Base-by-base conservation (phyloP, 2,329 filamentous ascomycete species). In the Phialophora chinensis region DNA sequence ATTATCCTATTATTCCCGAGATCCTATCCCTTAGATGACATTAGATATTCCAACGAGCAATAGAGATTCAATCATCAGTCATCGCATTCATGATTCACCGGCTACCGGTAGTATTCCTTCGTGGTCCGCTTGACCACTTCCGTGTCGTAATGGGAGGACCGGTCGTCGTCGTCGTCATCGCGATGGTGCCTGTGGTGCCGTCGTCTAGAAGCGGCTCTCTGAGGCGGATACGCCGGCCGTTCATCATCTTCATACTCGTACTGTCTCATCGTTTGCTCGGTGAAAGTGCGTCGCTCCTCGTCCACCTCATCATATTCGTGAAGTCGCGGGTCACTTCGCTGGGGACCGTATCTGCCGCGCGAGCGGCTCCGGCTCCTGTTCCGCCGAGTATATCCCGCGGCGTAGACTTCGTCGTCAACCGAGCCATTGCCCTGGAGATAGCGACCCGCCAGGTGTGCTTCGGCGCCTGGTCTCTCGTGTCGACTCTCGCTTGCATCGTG, bases 341-440 rank as follows among this genome's bases (percentile, higher is more conserved):
- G 67, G 38, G 61, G 60, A 14, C 49, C 60, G 31, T 69, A 73
- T 78, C 74, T 69, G 74, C 74, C 62, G 76, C 74, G 6, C 52
- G 70, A 14, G 76, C 72, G 33, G 77, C 59, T 64, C 77, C 76
- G 17, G 76, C 65, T 23, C 67, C 69, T 23, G 23, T 62, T 42
- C 11, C 61, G 55, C 23, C 63, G 53, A 35, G 66, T 58, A 47
- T 68, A 62, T 27, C 31, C 59, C 4, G 31, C 47, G 7, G 59
- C 57, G 8, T 60, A 64, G 14, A 64, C 17, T 14, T 66, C 59
- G 38, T 67, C 62, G 23, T 68, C 49, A 7, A 57, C 49, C n/a
- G 67, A 44, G 11, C 52, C 29, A 49, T 68, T 59, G 23, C 52
- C 52, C 25, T 66, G 59, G n/a, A 72, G 60, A 59, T 71, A 69